Percentiles rank a stretch among this genome's conserved stretches.
Evolutionary conservation across 495 filamentous ascomycete species (phyloP).

Genomic region (Neurospora cerealis): DNA sequence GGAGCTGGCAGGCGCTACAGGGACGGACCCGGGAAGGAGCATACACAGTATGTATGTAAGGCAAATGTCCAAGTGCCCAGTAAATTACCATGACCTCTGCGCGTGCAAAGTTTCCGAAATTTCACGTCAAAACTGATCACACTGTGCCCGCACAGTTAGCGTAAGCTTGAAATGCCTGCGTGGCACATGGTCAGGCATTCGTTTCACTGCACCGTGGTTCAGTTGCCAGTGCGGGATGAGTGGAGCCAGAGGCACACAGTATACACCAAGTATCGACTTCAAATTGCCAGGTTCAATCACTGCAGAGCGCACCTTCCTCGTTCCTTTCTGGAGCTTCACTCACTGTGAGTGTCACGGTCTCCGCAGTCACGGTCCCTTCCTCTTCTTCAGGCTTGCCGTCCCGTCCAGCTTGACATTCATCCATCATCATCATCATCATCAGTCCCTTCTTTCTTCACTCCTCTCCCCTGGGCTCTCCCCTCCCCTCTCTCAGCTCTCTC

Average conservation of each 20-base stretch:
- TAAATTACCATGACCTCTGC: background rate
- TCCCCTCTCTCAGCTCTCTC: background rate
- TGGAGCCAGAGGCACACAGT: background rate
- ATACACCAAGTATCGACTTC: background rate
- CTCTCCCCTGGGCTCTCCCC: background rate
- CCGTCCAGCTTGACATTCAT: background rate
- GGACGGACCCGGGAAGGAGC: background rate
- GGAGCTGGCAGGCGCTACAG: background rate
- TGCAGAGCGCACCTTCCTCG: background rate
- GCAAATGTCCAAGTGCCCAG: background rate
- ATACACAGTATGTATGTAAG: background rate
- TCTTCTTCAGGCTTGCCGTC: background rate
- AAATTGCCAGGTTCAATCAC: background rate
- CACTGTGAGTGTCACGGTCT: background rate
- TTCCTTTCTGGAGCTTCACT: background rate
- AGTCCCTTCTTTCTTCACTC: background rate
- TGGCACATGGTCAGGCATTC: background rate
- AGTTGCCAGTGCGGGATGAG: background rate
- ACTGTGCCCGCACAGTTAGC: constrained; percentile 12
- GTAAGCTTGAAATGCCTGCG: background rate
- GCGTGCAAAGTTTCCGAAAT: background rate
- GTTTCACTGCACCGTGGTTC: background rate
- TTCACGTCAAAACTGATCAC: background rate
- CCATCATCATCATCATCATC: background rate
- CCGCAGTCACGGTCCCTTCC: background rate